Conservation (phyloP, 164 flowering plant genomes). For the Hamamelis virginiana region DNA sequence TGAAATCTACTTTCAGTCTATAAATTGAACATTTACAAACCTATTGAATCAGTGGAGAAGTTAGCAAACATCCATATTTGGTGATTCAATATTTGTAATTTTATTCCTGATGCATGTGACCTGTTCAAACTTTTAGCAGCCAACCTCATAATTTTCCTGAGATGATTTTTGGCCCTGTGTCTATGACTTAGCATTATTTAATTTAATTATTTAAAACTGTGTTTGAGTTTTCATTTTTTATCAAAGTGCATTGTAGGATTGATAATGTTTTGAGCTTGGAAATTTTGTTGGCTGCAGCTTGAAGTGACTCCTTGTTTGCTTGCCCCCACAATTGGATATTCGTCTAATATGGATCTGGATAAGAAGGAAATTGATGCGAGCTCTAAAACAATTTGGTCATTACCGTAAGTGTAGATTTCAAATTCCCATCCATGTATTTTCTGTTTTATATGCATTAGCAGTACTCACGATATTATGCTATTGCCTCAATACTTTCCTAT, state of each 20-base stretch:
- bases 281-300: constrained; percentile 51
- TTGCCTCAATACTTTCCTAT: neutral
- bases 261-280: constrained; percentile 5
- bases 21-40: no score
- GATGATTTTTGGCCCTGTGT: no score
- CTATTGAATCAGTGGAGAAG: no score
- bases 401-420: constrained; percentile 67
- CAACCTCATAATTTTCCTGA: no score
- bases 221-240: neutral
- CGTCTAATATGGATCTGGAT: constrained; percentile 18
- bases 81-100: no score
- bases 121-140: no score
- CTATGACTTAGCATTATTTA: neutral
- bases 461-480: neutral
- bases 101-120: no score
- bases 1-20: no score
- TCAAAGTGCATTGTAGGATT: neutral
- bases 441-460: neutral
- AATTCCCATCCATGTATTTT: neutral
- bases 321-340: constrained; percentile 42
- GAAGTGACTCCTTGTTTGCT: constrained; percentile 88
- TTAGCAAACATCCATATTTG: no score
- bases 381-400: constrained; percentile 64
- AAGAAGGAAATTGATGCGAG: constrained; percentile 28
- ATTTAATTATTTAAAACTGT: neutral